Base-by-base conservation (phyloP, 331 rosid genomes). In the Cucumis variabilis region DNA sequence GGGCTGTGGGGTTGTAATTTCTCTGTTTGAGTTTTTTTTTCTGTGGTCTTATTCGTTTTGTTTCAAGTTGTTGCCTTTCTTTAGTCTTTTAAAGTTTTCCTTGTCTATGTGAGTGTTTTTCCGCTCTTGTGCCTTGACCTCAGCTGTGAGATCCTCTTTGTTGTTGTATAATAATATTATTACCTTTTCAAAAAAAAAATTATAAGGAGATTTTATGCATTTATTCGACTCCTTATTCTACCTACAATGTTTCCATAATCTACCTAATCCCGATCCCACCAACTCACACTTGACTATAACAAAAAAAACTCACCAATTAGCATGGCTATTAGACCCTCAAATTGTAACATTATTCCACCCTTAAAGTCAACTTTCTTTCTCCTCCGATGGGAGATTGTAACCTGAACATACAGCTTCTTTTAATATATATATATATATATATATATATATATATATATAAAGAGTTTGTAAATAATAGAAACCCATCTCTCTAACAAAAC, bases 111-210 rank as follows among this genome's bases (percentile, higher is more conserved):
- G n/a, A n/a, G n/a, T n/a, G n/a, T n/a, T n/a, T n/a, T n/a, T n/a
- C n/a, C n/a, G n/a, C n/a, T n/a, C n/a, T n/a, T n/a, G n/a, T n/a
- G n/a, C n/a, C n/a, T n/a, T n/a, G n/a, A n/a, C n/a, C n/a, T n/a
- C n/a, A n/a, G n/a, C n/a, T n/a, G n/a, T n/a, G n/a, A n/a, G n/a
- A n/a, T n/a, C n/a, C n/a, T n/a, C n/a, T n/a, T n/a, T n/a, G n/a
- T n/a, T n/a, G n/a, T n/a, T n/a, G n/a, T n/a, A n/a, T n/a, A n/a
- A n/a, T n/a, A n/a, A n/a, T n/a, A n/a, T n/a, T n/a, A n/a, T n/a
- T n/a, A n/a, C n/a, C n/a, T n/a, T n/a, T n/a, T n/a, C 53, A 66
- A 83, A 44, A 83, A 62, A 75, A 77, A 77, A 77, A 51, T 51
- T 50, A 16, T 44, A 78, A 51, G 41, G 44, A 53, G 30, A 17